Evolutionary conservation across 345 rosid genomes (phyloP), one percentile per base, ranked within the genome.

Genomic region (Lepidium didymum): DNA sequence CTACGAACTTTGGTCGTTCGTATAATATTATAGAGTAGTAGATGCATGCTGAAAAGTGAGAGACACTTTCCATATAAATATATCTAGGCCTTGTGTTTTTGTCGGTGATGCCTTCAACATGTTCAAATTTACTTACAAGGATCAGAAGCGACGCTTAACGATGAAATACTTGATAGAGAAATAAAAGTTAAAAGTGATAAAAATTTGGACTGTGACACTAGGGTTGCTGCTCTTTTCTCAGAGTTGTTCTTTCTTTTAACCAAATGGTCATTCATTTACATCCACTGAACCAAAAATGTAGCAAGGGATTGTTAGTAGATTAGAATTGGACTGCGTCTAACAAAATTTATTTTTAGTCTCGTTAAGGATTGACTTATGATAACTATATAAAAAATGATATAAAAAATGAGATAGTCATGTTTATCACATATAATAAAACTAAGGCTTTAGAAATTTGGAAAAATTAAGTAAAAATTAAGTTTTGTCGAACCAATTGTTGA

Each of bases 11-110:
- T 47, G 62, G 58, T 72, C 44, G 70, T 43, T 72, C 44, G 70
- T 43, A 29, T 64, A 49, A n/a, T 19, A 29, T 13, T 56, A 56
- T 45, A 65, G 66, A 57, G 72, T 73, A 57, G 72, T 73, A 66
- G 68, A 58, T 66, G 56, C 67, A 73, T 73, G 77, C 70, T 72
- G 52, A 50, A 42, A 65, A 57, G 67, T 49, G 47, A 73, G 55
- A 65, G 60, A 29, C 54, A 56, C 37, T 67, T 67, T 72, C 4
- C 16, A 25, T 37, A 8, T 51, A 18, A 38, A 29, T 29, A 29
- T 5, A 5, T 27, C 9, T 40, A 53, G 29, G 34, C 33, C 37
- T 72, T 34, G 62, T 23, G 54, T 70, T 70, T 45, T 43, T 62
- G 69, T 70, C 62, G 69, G 75, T 70, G 62, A 70, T 53, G 49